Evolutionary conservation across 2,329 filamentous ascomycete genomes (phyloP), one percentile per base, ranked within the genome.

Genomic region (Phaeophleospora eucalypticola): DNA sequence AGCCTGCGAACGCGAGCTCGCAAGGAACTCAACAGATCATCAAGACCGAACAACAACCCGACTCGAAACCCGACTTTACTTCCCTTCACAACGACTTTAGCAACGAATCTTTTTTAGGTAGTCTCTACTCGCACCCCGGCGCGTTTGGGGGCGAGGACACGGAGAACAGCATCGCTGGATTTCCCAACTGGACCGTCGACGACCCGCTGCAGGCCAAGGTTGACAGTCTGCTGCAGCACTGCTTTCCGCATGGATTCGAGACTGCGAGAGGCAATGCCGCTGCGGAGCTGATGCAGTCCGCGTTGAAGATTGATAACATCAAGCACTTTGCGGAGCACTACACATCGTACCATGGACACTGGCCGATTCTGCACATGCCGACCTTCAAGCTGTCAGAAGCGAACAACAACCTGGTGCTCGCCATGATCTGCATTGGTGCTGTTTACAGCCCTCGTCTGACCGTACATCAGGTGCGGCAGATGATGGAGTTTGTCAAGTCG

Each of bases 351-450:
- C 82, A 87, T 64, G 77, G 80, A 51, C 85, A 89, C 65, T 87
- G 86, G 71, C 81, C 84, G 16, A 76, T 86, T 56, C 75, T 89
- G 43, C 84, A 89, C 61, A 76, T 84, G 64, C 78, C 84, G 29
- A 86, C 84, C 7, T 87, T 89, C 67, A 78, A 81, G 60, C 77
- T 86, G 43, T 72, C 78, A 51, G 76, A 82, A 52, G 79, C 81
- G 38, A 82, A 84, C 63, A 80, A 82, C 50, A 82, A 83, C 54
- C 74, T 89, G 51, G 70, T 87, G 41, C 75, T 86, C 49, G 76
- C 77, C 51, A 85, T 89, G 74, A 81, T 85, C 59, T 87, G 82
- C 63, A 75, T 87, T 58, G 86, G 86, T 32, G 84, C 85, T 34
- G 85, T 86, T 47, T 89, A 89, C 66, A 87, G 85, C 42, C 76